Evolutionary conservation across 108 stramenopile species (phyloP).

Genomic region (Cyclotella cryptica): DNA sequence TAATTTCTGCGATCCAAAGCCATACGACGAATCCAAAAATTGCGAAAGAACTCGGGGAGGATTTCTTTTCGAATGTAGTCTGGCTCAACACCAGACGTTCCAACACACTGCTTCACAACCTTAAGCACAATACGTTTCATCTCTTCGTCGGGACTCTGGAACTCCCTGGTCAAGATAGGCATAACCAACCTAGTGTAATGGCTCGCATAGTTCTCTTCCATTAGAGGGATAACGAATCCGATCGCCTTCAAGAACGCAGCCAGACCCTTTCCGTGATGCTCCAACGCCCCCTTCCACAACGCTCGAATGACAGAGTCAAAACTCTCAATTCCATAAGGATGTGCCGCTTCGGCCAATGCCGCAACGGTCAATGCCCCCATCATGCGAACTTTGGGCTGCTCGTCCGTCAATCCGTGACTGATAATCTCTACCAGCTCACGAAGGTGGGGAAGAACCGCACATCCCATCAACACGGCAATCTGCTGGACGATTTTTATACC

Average conservation of each 20-base stretch:
- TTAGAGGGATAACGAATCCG: constrained; percentile 98
- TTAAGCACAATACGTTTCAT: constrained; percentile 99
- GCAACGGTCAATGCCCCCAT: constrained; percentile 97
- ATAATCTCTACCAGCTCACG: constrained; percentile 96
- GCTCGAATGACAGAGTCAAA: constrained; percentile 98
- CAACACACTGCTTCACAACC: constrained; percentile 99
- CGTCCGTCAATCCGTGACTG: constrained; percentile 95
- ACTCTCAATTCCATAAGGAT: constrained; percentile 99
- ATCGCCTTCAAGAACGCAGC: constrained; percentile 99
- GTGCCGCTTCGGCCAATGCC: constrained; percentile 96
- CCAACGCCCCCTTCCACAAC: constrained; percentile 98
- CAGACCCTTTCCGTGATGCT: constrained; percentile 97
- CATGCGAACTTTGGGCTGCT: constrained; percentile 96
- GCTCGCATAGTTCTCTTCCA: constrained; percentile 99
- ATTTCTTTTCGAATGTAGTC: constrained; percentile 97
- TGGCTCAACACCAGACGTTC: constrained; percentile 97
- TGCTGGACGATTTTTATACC: constrained; percentile 99
- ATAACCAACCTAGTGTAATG: constrained; percentile 98
- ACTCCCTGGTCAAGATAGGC: constrained; percentile 98
- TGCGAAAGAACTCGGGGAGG: constrained; percentile 96
- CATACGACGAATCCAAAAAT: constrained; percentile 99
- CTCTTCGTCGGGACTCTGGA: constrained; percentile 95
- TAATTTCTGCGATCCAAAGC: constrained; percentile 97
- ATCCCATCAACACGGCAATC: constrained; percentile 98
- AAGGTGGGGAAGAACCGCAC: constrained; percentile 97